A percentile compares a stretch with the other conserved stretches of the same genome.
Evolutionary conservation across 2,329 filamentous ascomycete species (phyloP).

Genomic region (Pseudocercospora macadamiae): DNA sequence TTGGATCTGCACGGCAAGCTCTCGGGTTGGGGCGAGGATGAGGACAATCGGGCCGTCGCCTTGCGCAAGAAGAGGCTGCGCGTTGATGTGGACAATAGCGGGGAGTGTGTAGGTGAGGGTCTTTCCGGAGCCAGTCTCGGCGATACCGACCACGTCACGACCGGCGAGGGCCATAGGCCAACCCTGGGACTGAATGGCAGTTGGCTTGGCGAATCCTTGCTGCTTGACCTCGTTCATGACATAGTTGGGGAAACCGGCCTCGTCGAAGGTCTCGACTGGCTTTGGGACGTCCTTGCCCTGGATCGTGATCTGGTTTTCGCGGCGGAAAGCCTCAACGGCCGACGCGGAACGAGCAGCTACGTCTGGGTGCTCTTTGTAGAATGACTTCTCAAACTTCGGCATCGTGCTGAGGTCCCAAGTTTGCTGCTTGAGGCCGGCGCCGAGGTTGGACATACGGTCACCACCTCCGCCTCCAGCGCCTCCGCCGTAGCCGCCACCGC

Average conservation of each 20-base stretch:
- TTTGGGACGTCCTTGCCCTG: constrained; percentile 81
- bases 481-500: constrained; percentile 42
- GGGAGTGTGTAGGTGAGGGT: constrained; percentile 97
- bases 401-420: constrained; percentile 78
- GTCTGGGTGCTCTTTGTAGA: constrained; percentile 92
- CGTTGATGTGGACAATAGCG: constrained; percentile 99
- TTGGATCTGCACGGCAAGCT: constrained; percentile 97
- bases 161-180: constrained; percentile 99
- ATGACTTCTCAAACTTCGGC: constrained; percentile 98
- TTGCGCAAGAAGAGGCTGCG: constrained; percentile 90
- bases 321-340: constrained; percentile 88
- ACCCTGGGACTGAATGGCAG: constrained; percentile 95
- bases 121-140: constrained; percentile 98
- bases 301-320: constrained; percentile 80
- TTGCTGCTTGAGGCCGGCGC: constrained; percentile 83
- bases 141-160: constrained; percentile 97
- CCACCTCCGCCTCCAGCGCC: constrained; percentile 68
- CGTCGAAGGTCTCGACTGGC: constrained; percentile 95
- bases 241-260: constrained; percentile 94
- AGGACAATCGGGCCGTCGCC: constrained; percentile 97
- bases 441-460: constrained; percentile 92
- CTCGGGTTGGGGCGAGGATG: constrained; percentile 93
- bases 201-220: constrained; percentile 91
- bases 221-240: constrained; percentile 99
- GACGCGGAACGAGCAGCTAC: constrained; percentile 73